Conservation (phyloP, 305 asterid genomes). For the Rubia balearica region DNA sequence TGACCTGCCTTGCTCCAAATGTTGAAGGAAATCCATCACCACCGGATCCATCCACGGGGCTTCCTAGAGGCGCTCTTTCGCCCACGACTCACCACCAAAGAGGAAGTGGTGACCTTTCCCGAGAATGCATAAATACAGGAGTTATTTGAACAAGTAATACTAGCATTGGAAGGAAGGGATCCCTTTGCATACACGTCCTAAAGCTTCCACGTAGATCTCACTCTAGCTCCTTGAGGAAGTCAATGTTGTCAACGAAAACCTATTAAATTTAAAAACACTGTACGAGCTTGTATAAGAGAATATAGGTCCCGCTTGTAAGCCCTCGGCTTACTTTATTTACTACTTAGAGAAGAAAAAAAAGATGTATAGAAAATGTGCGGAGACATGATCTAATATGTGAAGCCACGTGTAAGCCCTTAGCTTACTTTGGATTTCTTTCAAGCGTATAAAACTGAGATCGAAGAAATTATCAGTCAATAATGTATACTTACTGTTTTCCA, state of each 20-base stretch:
- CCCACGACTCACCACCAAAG: constrained; percentile 99
- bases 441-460: constrained; percentile 5
- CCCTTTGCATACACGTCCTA: not conserved
- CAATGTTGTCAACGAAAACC: constrained; percentile 27
- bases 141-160: too few species aligned
- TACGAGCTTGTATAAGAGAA: too few species aligned
- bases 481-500: constrained; percentile 71
- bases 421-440: not conserved
- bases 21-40: constrained; percentile 82
- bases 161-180: too few species aligned
- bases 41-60: constrained; percentile 93
- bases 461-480: constrained; percentile 15
- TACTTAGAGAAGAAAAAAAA: too few species aligned
- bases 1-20: constrained; percentile 39
- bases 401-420: not conserved
- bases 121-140: too few species aligned
- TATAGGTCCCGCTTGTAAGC: too few species aligned
- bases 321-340: not conserved
- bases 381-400: not conserved
- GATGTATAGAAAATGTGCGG: not conserved
- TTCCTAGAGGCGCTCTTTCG: constrained; percentile 58
- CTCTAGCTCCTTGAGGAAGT: constrained; percentile 26
- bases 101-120: too few species aligned
- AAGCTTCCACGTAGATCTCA: not conserved
- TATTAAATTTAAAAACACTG: not conserved